Base-by-base conservation (phyloP, 208 protist genomes). In the Naegleria gruberi region DNA sequence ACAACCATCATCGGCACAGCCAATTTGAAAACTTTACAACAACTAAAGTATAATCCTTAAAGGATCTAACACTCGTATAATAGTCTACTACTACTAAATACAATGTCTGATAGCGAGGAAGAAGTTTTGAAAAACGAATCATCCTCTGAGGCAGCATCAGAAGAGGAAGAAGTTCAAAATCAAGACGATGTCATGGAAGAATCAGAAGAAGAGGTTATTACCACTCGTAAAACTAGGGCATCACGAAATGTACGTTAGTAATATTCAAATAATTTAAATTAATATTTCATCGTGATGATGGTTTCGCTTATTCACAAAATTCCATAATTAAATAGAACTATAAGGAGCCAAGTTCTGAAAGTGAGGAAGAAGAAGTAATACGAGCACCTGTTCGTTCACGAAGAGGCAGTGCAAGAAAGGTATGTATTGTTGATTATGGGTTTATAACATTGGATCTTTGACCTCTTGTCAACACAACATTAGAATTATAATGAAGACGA, bases 401-500 rank as follows among this genome's bases (percentile, higher is more conserved):
- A 77, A 77, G 65, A n/a, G 10, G 6, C 19, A 77, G 65, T 37
- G 65, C 65, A 77, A 19, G 26, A 30, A 77, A 77, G 30, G 65
- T 77, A 77, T 37, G 65, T 77, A 77, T 65, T 65, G 46, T 19
- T 55, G 46, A 15, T 55, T 15, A 55, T 55, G 5, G 8, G 46
- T 65, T 65, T 30, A 30, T 65, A 65, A 65, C 30, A 65, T 30
- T 23, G 51, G 15, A 65, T 65, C 30, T 10, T 3, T 65, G 51
- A 30, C 30, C 51, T 23, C 15, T 65, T 23, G 30, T 65, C 51
- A 65, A 23, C 6, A 65, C 12, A 65, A 3, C 51, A 65, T 65
- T n/a, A 77, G 65, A 77, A 83, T 44, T 41, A 83, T 44, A 44
- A 83, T 44, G 77, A 44, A n/a, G 77, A 83, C 19, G 77, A 83